A percentile compares a stretch with the other conserved stretches of the same genome.
phyloP scores from a whole-genome alignment of 1,139 yeast species.

The Candida freyschussii region DNA sequence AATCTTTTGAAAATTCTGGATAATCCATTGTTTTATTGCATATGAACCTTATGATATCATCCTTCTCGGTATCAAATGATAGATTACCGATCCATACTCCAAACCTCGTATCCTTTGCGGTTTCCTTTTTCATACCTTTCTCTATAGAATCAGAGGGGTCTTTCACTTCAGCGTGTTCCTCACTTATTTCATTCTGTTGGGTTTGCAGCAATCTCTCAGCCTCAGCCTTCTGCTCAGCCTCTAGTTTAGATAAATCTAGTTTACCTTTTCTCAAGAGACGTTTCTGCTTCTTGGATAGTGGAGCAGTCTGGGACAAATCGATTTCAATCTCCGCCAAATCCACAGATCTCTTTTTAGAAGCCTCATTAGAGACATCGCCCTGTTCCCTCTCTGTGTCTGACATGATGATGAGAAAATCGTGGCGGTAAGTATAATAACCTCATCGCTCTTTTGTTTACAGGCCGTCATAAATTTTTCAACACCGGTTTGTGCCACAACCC shows the following conservation, averaged over 20 bases:
- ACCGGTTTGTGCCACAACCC: conserved; percentile 2
- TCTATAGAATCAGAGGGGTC: conserved; percentile 1
- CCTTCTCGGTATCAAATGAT: conserved; percentile 77
- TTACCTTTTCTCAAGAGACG: conserved; percentile 77
- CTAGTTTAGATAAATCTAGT: conserved; percentile 52
- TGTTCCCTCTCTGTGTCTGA: conserved; percentile 4
- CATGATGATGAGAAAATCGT: too few species aligned
- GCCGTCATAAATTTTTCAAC: conserved; percentile 1
- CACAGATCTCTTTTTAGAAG: conserved; percentile 32
- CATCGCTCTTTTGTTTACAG: conserved; percentile 4
- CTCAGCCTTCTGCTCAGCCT: conserved; percentile 45
- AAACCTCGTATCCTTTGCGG: conserved; percentile 27
- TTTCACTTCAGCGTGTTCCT: conserved; percentile 14
- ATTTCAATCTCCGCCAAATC: conserved; percentile 68
- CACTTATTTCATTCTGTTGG: conserved; percentile 12
- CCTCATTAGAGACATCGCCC: too few species aligned
- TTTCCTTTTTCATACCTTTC: conserved; percentile 8
- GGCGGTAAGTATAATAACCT: too few species aligned
- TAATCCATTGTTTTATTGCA: conserved; percentile 48
- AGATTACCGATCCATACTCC: conserved; percentile 96
- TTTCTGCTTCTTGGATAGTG: conserved; percentile 87
- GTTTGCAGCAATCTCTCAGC: conserved; percentile 27
- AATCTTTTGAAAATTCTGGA: conserved; percentile 35
- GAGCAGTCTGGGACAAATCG: conserved; percentile 70
- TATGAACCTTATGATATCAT: conserved; percentile 65